Conservation (phyloP, 495 filamentous ascomycete genomes). For the Penicillium mononematosum region DNA sequence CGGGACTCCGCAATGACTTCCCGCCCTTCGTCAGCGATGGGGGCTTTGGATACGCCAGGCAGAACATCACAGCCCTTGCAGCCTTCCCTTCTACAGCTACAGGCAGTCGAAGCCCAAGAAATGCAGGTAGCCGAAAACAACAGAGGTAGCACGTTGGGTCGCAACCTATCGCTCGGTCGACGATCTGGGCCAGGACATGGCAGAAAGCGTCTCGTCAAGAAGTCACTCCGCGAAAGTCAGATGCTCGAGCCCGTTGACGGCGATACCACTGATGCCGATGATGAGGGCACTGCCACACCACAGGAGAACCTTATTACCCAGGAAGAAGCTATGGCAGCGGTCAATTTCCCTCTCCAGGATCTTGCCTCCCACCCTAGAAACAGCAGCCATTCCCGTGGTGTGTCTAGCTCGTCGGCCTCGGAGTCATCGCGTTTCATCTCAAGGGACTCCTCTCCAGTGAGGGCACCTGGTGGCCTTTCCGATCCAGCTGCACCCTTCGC, state of each 20-base stretch:
- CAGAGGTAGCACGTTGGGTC: slow-evolving; percentile 10
- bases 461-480: background rate
- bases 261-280: slow-evolving; percentile 12
- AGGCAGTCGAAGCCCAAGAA: slow-evolving; percentile 13
- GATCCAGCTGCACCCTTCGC: slow-evolving; percentile 5
- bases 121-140: slow-evolving; percentile 6
- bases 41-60: slow-evolving; percentile 4
- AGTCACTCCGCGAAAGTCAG: slow-evolving; percentile 17
- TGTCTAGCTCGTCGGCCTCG: slow-evolving; percentile 11
- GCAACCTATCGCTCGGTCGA: slow-evolving; percentile 28
- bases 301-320: slow-evolving; percentile 21
- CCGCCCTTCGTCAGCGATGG: slow-evolving; percentile 7
- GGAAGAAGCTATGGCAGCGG: slow-evolving; percentile 24
- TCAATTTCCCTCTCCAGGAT: slow-evolving; percentile 21
- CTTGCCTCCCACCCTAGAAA: background rate
- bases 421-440: slow-evolving; percentile 16
- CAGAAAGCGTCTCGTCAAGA: slow-evolving; percentile 19
- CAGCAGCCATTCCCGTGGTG: slow-evolving; percentile 4
- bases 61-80: slow-evolving; percentile 15
- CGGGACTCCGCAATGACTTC: slow-evolving; percentile 5
- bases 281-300: slow-evolving; percentile 5
- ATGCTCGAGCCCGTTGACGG: slow-evolving; percentile 6
- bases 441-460: slow-evolving; percentile 15
- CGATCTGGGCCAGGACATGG: slow-evolving; percentile 30
- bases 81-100: slow-evolving; percentile 19